Evolutionary conservation across 805 yeast species (phyloP), one percentile per base, ranked within the genome.

Genomic region (Candida namnaoensis): DNA sequence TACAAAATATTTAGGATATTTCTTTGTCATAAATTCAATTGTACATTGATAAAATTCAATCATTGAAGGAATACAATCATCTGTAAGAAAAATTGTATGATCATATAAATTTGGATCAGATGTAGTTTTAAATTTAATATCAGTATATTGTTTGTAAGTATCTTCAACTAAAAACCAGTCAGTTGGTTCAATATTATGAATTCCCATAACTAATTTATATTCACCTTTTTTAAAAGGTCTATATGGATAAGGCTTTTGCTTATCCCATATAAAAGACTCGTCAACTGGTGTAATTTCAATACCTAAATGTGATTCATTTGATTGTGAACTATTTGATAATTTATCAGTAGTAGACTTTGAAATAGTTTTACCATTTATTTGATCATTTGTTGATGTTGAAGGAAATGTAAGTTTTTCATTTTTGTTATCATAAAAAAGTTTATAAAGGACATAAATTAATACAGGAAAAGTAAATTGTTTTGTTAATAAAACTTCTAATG

Each of bases 91-190:
- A 9, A 65, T 48, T 0, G 68, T 56, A 34, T 62, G 60, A 15
- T 64, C 59, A 0, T 57, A 54, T 30, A 64, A 49, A 8, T 60
- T 54, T 26, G 61, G 61, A 27, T 61, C 52, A n/a, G 53, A 48
- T 40, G 62, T 48, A 41, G 64, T 57, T 44, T 58, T 57, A 41
- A 57, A 51, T 41, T 76, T 63, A 32, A 71, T 48, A 14, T 61
- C 61, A 6, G 76, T 70, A 36, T 66, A 60, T 5, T 65, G 58
- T 40, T 66, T 50, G 52, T 82, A 83, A 0, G 82, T 74, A 36
- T 78, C 61, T 44, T 85, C 93, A 4, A 85, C 56, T 30, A 76
- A 60, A 24, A 85, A 62, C 74, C 81, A 74, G 34, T 81, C 80
- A 35, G 71, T 67, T 2, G 78, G 56, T 32, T 65, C 58, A 35